Percentiles rank a stretch among this genome's conserved stretches.
Evolutionary conservation across 768 basidiomycete genomes (phyloP).

Genomic region (Bullera alba): DNA sequence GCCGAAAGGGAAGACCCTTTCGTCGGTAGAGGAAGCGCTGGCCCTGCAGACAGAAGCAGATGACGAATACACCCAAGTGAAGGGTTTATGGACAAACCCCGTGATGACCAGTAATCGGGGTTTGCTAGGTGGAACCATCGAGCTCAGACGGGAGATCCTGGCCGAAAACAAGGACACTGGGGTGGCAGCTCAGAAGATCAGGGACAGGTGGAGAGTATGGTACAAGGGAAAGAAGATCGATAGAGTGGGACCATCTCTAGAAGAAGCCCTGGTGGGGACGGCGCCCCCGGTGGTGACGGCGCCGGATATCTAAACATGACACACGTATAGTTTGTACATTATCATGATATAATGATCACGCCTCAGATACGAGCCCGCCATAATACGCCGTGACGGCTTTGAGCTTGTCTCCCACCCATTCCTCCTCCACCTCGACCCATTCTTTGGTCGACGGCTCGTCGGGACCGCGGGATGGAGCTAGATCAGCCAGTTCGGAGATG

Average conservation of each 20-base stretch:
- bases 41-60: too few relatives aligned
- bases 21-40: too few relatives aligned
- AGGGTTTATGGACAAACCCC: constrained; percentile 62
- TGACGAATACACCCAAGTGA: constrained; percentile 46
- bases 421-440: constrained; percentile 83
- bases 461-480: constrained; percentile 43
- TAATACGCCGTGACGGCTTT: constrained; percentile 94
- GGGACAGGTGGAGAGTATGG: constrained; percentile 13
- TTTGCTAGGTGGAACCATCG: constrained; percentile 57
- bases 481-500: constrained; percentile 62
- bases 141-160: constrained; percentile 60
- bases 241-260: constrained; percentile 10
- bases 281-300: too few relatives aligned
- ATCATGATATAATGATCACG: too few relatives aligned
- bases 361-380: constrained; percentile 60
- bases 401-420: constrained; percentile 88
- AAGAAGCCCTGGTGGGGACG: neutral
- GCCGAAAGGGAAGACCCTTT: too few relatives aligned
- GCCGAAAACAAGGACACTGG: neutral
- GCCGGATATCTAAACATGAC: neutral
- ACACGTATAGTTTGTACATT: constrained; percentile 1
- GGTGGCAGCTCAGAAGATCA: constrained; percentile 3
- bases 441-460: constrained; percentile 46
- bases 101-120: constrained; percentile 57
- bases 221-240: constrained; percentile 11